A percentile compares a stretch with the other conserved stretches of the same genome.
Conservation (phyloP, 306 rosid species). For the Trichosanthes cucumerina region DNA sequence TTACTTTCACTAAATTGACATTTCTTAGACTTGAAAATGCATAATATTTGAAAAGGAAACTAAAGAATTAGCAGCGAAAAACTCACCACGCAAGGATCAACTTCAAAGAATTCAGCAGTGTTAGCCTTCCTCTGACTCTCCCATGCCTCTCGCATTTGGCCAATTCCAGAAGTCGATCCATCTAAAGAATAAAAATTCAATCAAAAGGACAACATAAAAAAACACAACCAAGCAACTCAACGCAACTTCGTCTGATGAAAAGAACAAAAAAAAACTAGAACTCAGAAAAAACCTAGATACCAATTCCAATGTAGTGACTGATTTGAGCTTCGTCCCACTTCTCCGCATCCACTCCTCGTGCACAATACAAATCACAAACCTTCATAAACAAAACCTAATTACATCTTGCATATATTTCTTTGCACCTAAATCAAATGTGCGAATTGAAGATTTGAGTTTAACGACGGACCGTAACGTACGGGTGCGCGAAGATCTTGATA, state of each 20-base stretch:
- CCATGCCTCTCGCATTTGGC: constrained; percentile 65
- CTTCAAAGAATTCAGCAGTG: constrained; percentile 58
- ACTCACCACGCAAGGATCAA: constrained; percentile 72
- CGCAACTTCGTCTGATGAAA: not conserved
- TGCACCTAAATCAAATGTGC: not conserved
- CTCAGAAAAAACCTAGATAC: constrained; percentile 19
- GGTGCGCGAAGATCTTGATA: constrained; percentile 71
- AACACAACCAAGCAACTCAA: not conserved
- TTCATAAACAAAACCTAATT: constrained; percentile 9
- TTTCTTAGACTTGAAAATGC: not conserved
- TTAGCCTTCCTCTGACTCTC: constrained; percentile 55
- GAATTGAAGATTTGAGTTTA: not conserved
- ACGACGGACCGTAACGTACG: constrained; percentile 52
- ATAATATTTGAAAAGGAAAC: not conserved
- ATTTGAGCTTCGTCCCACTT: constrained; percentile 80
- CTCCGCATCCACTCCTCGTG: constrained; percentile 50
- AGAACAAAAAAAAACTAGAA: not conserved
- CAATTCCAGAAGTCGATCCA: constrained; percentile 55
- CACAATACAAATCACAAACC: constrained; percentile 86
- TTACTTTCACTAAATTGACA: not conserved
- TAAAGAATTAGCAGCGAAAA: not conserved
- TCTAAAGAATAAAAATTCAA: constrained; percentile 23
- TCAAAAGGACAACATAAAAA: not conserved
- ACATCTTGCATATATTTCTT: not conserved
- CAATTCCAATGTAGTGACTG: constrained; percentile 82